These are phyloP conservation scores for Musa beccarii DNA, from an alignment of 176 grass and related monocot genomes.

Conservation along the genomic window DNA sequence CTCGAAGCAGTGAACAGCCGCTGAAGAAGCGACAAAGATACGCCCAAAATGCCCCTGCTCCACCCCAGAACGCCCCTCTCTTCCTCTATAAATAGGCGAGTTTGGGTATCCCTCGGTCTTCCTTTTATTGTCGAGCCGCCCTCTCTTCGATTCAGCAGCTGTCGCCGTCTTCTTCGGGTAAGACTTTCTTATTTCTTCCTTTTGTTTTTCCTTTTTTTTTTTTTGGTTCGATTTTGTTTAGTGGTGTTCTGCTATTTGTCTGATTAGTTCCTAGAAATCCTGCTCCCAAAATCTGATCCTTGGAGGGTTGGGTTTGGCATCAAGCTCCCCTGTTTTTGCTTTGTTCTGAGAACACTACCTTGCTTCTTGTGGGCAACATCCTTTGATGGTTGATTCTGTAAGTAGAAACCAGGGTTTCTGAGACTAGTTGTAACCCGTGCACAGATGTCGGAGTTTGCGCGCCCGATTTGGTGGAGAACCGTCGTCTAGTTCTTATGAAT, in stretches of 20 bases:
- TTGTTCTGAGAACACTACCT: neutral
- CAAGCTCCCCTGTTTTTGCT: neutral
- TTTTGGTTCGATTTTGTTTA: neutral
- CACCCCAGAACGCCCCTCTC: neutral
- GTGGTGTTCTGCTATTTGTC: neutral
- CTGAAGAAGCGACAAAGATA: neutral
- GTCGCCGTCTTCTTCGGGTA: neutral
- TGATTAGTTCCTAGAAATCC: neutral
- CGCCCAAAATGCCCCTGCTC: neutral
- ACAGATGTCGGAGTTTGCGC: neutral
- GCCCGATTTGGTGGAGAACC: neutral
- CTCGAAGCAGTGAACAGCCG: too few relatives aligned
- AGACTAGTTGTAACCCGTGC: neutral
- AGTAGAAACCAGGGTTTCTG: neutral
- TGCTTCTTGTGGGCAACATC: too few relatives aligned
- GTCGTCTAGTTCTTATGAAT: constrained; percentile 5
- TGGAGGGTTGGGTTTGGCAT: neutral
- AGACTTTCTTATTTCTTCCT: neutral
- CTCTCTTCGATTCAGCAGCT: neutral
- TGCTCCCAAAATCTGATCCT: neutral
- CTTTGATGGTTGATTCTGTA: too few relatives aligned
- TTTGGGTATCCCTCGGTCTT: too few relatives aligned
- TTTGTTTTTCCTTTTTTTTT: neutral
- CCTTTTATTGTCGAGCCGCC: neutral
- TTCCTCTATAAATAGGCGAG: neutral